Evolutionary conservation across 1,284 basidiomycete genomes (phyloP), one percentile per base, ranked within the genome.

Genomic region (Puccinia coronata): DNA sequence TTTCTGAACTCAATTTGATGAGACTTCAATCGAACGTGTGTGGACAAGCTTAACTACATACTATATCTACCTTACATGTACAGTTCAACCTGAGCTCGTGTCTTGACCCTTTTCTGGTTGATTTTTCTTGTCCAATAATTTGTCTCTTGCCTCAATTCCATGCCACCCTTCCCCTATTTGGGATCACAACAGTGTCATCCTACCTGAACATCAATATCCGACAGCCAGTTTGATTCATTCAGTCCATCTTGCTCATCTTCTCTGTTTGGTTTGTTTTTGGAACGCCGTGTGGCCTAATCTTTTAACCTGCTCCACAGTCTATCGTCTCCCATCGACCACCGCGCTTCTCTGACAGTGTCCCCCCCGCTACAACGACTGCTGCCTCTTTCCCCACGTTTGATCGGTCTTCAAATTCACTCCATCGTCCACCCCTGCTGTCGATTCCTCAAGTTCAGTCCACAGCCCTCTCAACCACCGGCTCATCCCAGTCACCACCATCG

Each of bases 391-490:
- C 59, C 59, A 20, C 18, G 36, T 63, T 23, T 34, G 39, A 16
- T 39, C 67, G 28, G 12, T 39, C 28, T 16, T 9, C 4, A 43
- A 43, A 49, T 49, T 36, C 63, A 43, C 11, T 43, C 63, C 63
- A 4, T 67, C 63, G 63, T 67, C 63, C 63, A n/a, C 63, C 63
- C 25, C 36, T 67, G 34, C 28, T 67, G 41, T 67, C 63, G 36
- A 67, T 67, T 43, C 41, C 18, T 67, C 63, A 67, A 67, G 3
- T 67, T 18, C 63, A 67, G 34, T 47, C 63, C 43, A 67, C 57
- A 31, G 28, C 57, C 39, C 5, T 14, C 20, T 1, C 63, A 23
- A 41, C 36, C 36, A 14, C 9, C 41, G 28, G 23, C 20, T n/a
- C 41, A 25, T 49, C 41, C 8, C 25, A 49, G 34, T 69, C 41